phyloP scores from a whole-genome alignment of 2,329 filamentous ascomycete genomes.

The Drechslera avenae region DNA sequence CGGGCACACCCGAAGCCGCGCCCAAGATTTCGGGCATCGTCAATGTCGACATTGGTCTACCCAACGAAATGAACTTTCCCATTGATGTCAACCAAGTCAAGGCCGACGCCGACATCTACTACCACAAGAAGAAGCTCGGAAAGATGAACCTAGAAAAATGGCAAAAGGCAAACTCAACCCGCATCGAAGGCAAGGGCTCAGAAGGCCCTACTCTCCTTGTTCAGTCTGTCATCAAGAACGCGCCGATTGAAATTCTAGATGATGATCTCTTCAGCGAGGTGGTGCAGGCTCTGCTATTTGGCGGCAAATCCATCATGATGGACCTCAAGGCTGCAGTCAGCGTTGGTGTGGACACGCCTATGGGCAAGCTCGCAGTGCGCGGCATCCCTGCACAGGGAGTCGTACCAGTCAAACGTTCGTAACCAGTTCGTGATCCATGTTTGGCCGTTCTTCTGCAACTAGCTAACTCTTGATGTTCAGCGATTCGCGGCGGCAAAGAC shows the following conservation, averaged over 20 bases:
- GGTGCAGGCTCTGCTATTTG: constrained; percentile 80
- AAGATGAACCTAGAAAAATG: constrained; percentile 78
- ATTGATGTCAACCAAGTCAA: constrained; percentile 77
- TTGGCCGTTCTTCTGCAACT: constrained; percentile 17
- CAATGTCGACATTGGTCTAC: constrained; percentile 76
- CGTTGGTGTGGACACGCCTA: constrained; percentile 77
- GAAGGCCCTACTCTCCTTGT: constrained; percentile 71
- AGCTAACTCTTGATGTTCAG: constrained; percentile 44
- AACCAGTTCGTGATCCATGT: constrained; percentile 55
- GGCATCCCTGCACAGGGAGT: constrained; percentile 82
- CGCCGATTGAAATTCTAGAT: constrained; percentile 82
- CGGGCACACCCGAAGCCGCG: constrained; percentile 71
- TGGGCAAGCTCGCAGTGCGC: constrained; percentile 81
- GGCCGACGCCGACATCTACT: constrained; percentile 80
- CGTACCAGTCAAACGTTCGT: constrained; percentile 93
- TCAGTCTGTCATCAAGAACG: constrained; percentile 75
- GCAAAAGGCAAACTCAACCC: constrained; percentile 83
- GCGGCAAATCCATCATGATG: constrained; percentile 70
- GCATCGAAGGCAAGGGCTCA: constrained; percentile 61
- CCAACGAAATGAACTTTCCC: constrained; percentile 84
- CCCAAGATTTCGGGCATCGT: constrained; percentile 85
- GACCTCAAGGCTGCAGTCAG: constrained; percentile 81
- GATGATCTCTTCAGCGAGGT: constrained; percentile 78
- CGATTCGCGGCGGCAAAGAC: constrained; percentile 52
- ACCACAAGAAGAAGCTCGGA: constrained; percentile 77